These are phyloP conservation scores for Yarrowia deformans DNA, from an alignment of 805 yeast species.

Conservation along the genomic window DNA sequence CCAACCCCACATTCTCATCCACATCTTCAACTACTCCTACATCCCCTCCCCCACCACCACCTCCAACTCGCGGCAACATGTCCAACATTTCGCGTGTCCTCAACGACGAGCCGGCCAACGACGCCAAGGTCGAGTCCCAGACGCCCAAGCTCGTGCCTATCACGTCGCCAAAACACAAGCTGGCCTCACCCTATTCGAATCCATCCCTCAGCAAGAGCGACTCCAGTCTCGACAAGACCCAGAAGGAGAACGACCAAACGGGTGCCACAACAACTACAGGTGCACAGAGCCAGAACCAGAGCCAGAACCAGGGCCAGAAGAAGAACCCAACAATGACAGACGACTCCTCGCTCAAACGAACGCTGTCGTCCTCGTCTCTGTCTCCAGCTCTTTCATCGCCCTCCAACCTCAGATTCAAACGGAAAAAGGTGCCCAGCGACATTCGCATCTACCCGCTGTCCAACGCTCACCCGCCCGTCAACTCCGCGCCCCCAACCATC, in stretches of 20 bases:
- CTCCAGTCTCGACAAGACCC: constrained; percentile 7
- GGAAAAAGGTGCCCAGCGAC: constrained; percentile 29
- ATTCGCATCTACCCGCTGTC: constrained; percentile 35
- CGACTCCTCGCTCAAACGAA: constrained; percentile 8
- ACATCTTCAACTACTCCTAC: neutral
- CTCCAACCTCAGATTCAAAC: constrained; percentile 35
- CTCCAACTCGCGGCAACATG: constrained; percentile 7
- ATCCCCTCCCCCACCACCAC: constrained; percentile 1
- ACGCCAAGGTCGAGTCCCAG: constrained; percentile 22
- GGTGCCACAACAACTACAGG: neutral
- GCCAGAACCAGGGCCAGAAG: neutral
- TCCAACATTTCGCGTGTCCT: constrained; percentile 37
- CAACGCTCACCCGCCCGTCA: constrained; percentile 23
- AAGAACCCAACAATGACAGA: neutral
- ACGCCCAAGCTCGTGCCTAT: constrained; percentile 20
- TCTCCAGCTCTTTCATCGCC: constrained; percentile 27
- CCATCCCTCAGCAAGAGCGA: constrained; percentile 21
- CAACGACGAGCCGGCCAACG: constrained; percentile 37
- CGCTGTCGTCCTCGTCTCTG: constrained; percentile 22
- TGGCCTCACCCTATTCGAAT: constrained; percentile 23
- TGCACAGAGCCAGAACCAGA: neutral
- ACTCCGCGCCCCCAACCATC: constrained; percentile 32
- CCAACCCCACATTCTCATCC: neutral
- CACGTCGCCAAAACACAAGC: constrained; percentile 31
- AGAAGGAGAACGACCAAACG: neutral